A percentile compares a stretch with the other conserved stretches of the same genome.
These are phyloP conservation scores for Collybiopsis confluens DNA, from an alignment of 768 basidiomycete genomes.

Conservation along the genomic window DNA sequence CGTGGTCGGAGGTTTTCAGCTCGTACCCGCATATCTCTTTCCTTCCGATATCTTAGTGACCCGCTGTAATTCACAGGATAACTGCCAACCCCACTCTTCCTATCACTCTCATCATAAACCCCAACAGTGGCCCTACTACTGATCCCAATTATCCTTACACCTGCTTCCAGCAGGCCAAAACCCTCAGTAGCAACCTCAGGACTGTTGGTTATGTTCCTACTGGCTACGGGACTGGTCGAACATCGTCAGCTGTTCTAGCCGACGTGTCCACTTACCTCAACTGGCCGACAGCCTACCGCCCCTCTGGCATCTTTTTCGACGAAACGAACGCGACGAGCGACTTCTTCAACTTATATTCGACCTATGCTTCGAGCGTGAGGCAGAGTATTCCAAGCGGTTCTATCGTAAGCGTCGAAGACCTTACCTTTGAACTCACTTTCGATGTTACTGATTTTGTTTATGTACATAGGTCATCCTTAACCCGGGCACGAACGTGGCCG, in stretches of 20 bases:
- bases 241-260: conserved; percentile 15
- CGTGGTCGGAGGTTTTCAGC: conserved; percentile 21
- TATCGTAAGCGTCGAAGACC: conserved; percentile 4
- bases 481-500: conserved; percentile 19
- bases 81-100: conserved; percentile 20
- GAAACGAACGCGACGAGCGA: conserved; percentile 18
- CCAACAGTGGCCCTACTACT: conserved; percentile 20
- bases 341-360: conserved; percentile 19
- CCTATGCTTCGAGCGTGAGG: conserved; percentile 16
- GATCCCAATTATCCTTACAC: conserved; percentile 25
- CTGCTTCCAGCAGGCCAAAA: conserved; percentile 20
- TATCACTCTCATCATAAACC: conserved; percentile 28
- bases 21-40: too few species aligned
- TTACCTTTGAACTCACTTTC: conserved; percentile 15
- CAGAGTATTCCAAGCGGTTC: conserved; percentile 15
- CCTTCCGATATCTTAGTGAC: conserved; percentile 13
- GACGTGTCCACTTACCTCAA: conserved; percentile 27
- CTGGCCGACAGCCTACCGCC: conserved; percentile 23
- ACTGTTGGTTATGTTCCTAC: conserved; percentile 30
- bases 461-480: conserved; percentile 15
- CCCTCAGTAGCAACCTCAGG: conserved; percentile 19
- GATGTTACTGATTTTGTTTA: too few species aligned
- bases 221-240: conserved; percentile 17
- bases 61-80: conserved; percentile 16
- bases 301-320: conserved; percentile 33